phyloP scores from a whole-genome alignment of 305 asterid species.

The Solanum hybrid region DNA sequence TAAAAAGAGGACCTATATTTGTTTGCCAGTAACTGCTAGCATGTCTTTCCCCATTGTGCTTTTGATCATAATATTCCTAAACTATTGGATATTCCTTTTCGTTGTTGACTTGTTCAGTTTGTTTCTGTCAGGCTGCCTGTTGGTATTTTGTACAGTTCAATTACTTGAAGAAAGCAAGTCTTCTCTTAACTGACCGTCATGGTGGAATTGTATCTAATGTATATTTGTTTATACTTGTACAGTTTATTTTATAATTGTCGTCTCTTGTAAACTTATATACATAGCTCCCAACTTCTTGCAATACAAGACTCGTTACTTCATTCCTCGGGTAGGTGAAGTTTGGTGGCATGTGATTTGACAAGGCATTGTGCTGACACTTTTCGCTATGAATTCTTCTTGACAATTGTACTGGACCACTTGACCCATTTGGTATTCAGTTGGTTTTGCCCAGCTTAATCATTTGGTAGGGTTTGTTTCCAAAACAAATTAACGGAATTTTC shows the following conservation, averaged over 20 bases:
- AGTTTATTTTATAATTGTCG: not conserved
- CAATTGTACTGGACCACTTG: not conserved
- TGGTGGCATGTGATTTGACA: not conserved
- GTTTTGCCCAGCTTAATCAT: not conserved
- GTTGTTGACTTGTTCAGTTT: not conserved
- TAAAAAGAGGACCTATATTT: not conserved
- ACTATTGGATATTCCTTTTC: not conserved
- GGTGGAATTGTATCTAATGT: not conserved
- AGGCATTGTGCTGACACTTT: not conserved
- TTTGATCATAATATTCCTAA: not conserved
- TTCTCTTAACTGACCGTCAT: not conserved
- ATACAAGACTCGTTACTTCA: not conserved
- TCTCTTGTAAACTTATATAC: not conserved
- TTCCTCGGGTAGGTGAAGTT: not conserved
- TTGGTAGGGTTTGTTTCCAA: not conserved
- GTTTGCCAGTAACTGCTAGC: not conserved
- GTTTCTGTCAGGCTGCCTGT: constrained; percentile 2
- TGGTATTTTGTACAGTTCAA: not conserved
- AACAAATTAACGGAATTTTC: not conserved
- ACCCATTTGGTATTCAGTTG: not conserved
- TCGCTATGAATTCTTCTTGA: not conserved
- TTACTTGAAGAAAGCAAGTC: not conserved
- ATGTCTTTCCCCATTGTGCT: not conserved
- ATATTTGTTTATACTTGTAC: not conserved
- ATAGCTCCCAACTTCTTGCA: not conserved